phyloP scores from a whole-genome alignment of 768 basidiomycete species.

The Auricularia cornea region DNA sequence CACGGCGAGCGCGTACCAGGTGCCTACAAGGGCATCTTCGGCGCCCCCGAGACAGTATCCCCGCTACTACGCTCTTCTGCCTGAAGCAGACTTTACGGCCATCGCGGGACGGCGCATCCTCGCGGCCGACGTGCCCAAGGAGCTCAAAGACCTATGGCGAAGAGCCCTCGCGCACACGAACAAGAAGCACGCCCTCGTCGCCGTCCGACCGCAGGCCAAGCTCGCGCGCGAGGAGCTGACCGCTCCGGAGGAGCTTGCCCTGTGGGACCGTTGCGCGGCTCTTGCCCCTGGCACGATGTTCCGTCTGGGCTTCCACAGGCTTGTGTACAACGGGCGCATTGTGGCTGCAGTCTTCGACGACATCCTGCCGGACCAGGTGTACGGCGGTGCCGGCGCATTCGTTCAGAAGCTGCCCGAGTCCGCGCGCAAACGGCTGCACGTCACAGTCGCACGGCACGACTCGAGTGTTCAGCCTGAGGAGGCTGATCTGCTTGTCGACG shows the following conservation, averaged over 20 bases:
- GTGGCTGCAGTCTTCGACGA: slow-evolving; percentile 74
- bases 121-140: slow-evolving; percentile 21
- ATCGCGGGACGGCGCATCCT: slow-evolving; percentile 39
- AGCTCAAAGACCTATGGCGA: slow-evolving; percentile 39
- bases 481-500: slow-evolving; percentile 55
- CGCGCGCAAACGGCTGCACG: slow-evolving; percentile 52
- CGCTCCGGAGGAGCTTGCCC: slow-evolving; percentile 19
- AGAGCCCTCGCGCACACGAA: slow-evolving; percentile 21
- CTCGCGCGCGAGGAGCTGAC: slow-evolving; percentile 61
- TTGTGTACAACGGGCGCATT: slow-evolving; percentile 70
- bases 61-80: slow-evolving; percentile 73
- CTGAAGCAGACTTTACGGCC: slow-evolving; percentile 55
- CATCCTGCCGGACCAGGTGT: slow-evolving; percentile 32
- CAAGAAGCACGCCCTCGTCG: slow-evolving; percentile 37
- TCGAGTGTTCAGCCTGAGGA: slow-evolving; percentile 53
- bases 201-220: slow-evolving; percentile 71
- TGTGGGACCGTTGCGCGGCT: slow-evolving; percentile 48
- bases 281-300: slow-evolving; percentile 48
- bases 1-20: slow-evolving; percentile 34
- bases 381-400: slow-evolving; percentile 39
- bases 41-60: slow-evolving; percentile 18
- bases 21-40: slow-evolving; percentile 22
- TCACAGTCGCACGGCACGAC: slow-evolving; percentile 74
- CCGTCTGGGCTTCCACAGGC: slow-evolving; percentile 45
- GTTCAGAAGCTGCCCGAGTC: slow-evolving; percentile 37